A percentile compares a stretch with the other conserved stretches of the same genome.
phyloP scores from a whole-genome alignment of 1,139 yeast genomes.

The Suhomyces anneliseae region DNA sequence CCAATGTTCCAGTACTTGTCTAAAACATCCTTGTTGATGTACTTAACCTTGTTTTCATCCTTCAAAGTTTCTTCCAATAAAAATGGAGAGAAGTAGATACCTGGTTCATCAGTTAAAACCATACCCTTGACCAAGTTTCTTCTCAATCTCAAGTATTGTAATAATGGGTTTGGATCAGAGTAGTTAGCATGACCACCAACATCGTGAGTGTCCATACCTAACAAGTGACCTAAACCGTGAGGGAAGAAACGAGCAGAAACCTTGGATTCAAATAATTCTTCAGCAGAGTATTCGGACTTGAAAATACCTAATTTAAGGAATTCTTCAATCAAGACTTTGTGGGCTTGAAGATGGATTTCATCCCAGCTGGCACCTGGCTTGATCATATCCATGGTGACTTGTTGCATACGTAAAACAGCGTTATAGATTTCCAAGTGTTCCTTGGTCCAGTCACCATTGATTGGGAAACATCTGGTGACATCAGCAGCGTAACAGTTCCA shows the following conservation, averaged over 20 bases:
- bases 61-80: constrained; percentile 65
- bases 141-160: constrained; percentile 77
- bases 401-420: constrained; percentile 83
- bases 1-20: constrained; percentile 85
- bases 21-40: constrained; percentile 63
- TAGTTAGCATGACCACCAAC: constrained; percentile 88
- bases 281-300: constrained; percentile 53
- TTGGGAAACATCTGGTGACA: constrained; percentile 94
- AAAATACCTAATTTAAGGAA: constrained; percentile 78
- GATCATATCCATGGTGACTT: constrained; percentile 62
- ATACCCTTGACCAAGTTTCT: constrained; percentile 69
- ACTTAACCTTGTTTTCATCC: constrained; percentile 57
- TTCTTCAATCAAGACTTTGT: constrained; percentile 68
- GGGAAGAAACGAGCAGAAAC: constrained; percentile 84
- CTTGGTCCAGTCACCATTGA: constrained; percentile 82
- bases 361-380: constrained; percentile 89
- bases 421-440: constrained; percentile 84
- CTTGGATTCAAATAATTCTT: constrained; percentile 68
- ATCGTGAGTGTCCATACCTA: constrained; percentile 96
- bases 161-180: constrained; percentile 74
- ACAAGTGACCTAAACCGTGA: constrained; percentile 90
- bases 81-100: constrained; percentile 85
- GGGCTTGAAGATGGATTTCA: constrained; percentile 76
- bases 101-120: constrained; percentile 96
- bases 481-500: constrained; percentile 93